A percentile compares a stretch with the other conserved stretches of the same genome.
Conservation (phyloP, 2,329 filamentous ascomycete species). For the Aspergillus flavus region DNA sequence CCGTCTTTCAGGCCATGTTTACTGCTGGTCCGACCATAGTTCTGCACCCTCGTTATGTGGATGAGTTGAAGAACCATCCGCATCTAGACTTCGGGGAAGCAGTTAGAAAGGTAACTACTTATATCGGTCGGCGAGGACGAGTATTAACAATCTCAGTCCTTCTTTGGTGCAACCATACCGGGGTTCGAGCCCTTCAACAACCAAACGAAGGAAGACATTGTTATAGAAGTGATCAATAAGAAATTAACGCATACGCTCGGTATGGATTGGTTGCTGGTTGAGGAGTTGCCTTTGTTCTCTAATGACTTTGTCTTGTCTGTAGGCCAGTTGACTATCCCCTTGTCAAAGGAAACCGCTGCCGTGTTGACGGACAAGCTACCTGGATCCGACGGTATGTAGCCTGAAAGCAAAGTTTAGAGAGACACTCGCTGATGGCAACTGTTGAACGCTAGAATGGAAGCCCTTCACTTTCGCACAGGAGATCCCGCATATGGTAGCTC, state of each 20-base stretch:
- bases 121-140: not conserved
- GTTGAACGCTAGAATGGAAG: conserved; percentile 52
- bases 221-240: conserved; percentile 29
- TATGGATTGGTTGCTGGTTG: conserved; percentile 12
- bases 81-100: conserved; percentile 30
- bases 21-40: conserved; percentile 27
- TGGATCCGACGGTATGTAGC: conserved; percentile 27
- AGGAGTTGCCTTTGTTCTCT: not conserved
- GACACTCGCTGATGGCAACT: not conserved
- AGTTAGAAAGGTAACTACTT: conserved; percentile 21
- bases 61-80: conserved; percentile 38
- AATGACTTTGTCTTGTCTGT: not conserved
- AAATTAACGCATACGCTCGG: conserved; percentile 35
- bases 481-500: conserved; percentile 55
- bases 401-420: not conserved
- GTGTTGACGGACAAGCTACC: conserved; percentile 28
- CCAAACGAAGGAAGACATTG: conserved; percentile 14
- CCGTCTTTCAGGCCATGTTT: conserved; percentile 33
- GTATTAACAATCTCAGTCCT: conserved; percentile 23
- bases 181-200: conserved; percentile 34
- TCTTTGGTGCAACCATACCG: conserved; percentile 32
- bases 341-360: conserved; percentile 30
- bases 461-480: conserved; percentile 57
- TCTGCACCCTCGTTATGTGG: conserved; percentile 33
- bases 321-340: conserved; percentile 30